Evolutionary conservation across 73 alveolate species (phyloP), one percentile per base, ranked within the genome.

Genomic region (Paramecium tetraurelia): DNA sequence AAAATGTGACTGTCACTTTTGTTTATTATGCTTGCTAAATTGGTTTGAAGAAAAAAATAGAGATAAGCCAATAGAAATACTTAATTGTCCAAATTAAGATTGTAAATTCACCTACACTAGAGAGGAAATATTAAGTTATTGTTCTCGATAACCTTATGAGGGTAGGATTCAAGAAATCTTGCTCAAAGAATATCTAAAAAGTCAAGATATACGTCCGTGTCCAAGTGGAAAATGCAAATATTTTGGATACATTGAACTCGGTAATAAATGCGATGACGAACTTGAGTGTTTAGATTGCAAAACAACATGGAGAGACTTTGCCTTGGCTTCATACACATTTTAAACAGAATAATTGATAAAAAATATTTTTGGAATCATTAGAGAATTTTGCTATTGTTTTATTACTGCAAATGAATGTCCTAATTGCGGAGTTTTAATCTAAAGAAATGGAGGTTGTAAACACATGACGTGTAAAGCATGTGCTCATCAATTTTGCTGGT

Each of bases 381-480:
- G 41, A 35, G 84, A 63, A 31, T 63, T 63, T 63, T 63, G 24
- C 12, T 63, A 63, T 63, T 63, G 84, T 27, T 80, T 80, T 80
- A 44, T 80, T 11, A 41, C 90, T 18, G 21, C 90, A 11, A 44
- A 80, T 48, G 90, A 80, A 29, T 80, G 90, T 46, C 90, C 90
- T 11, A 22, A 14, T 4, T 80, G 90, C 21, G 46, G 46, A 0
- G 76, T 80, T 10, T 48, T 24, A 41, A 80, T 80, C 5, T 5
- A 22, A 2, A 80, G 57, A 44, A 80, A 46, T 80, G 90, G 90
- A 11, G 90, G 90, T 43, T 80, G 90, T 80, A 31, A 33, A 35
- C 90, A 80, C 12, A 80, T 80, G 76, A 80, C 90, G 10, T 80
- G 90, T 80, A 44, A 46, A 80, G 43, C 24, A 4, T 80, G 90